Percentiles rank a stretch among this genome's conserved stretches.
Conservation (phyloP, 306 rosid species). For the Casuarina equisetifolia region DNA sequence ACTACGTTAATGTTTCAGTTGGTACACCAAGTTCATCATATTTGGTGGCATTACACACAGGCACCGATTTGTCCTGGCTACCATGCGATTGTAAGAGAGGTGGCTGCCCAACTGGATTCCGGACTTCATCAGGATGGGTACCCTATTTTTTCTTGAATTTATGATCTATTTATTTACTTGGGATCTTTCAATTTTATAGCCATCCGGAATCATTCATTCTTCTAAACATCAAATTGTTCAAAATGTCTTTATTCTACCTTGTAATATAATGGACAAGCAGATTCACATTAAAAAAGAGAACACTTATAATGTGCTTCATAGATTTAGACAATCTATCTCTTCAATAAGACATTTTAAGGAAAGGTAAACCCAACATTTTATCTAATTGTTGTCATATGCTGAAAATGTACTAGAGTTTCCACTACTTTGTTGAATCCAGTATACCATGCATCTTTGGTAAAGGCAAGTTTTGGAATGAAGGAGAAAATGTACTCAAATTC, state of each 20-base stretch:
- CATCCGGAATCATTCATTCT: background rate
- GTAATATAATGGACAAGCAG: no score
- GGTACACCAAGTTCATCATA: slow-evolving; percentile 77
- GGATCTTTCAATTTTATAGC: no score
- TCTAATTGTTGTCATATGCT: background rate
- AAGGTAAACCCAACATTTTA: no score
- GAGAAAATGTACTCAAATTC: background rate
- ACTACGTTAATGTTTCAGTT: slow-evolving; percentile 72
- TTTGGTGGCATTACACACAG: slow-evolving; percentile 89
- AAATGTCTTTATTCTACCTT: no score
- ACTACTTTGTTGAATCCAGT: background rate
- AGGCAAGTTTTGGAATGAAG: background rate
- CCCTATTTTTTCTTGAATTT: background rate
- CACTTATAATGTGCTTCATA: no score
- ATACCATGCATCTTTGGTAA: background rate
- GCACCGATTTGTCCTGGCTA: slow-evolving; percentile 86
- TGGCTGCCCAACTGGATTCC: slow-evolving; percentile 35
- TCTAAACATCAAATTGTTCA: no score
- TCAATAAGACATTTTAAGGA: no score
- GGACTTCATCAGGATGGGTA: slow-evolving; percentile 38
- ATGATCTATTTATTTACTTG: background rate
- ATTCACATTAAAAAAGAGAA: no score
- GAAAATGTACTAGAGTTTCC: background rate
- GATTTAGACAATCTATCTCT: no score
- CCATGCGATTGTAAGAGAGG: slow-evolving; percentile 74